Evolutionary conservation across 2,329 filamentous ascomycete genomes (phyloP).

Genomic region (Myriosclerotinia duriaeana): DNA sequence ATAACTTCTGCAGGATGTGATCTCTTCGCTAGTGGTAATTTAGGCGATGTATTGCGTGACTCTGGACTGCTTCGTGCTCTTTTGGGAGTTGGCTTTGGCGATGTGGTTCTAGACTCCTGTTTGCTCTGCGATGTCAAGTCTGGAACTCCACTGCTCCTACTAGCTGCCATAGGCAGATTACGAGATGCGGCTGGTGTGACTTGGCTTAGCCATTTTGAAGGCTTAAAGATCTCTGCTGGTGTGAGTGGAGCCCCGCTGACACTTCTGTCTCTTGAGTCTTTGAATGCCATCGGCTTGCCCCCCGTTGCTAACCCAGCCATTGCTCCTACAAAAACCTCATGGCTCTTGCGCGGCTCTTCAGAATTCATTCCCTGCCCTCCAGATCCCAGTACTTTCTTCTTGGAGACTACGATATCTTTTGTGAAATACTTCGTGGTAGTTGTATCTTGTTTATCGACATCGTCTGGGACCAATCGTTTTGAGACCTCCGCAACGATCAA

Average conservation of each 20-base stretch:
- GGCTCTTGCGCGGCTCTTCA: not conserved
- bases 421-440: not conserved
- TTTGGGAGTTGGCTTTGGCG: not conserved
- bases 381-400: not conserved
- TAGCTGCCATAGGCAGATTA: not conserved
- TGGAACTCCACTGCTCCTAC: no score
- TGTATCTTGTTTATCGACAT: not conserved
- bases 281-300: not conserved
- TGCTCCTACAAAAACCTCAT: not conserved
- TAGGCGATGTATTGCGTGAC: not conserved
- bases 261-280: not conserved
- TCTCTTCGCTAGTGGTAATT: not conserved
- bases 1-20: conserved; percentile 3
- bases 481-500: not conserved
- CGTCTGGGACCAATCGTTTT: not conserved
- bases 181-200: not conserved
- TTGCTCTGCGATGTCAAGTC: not conserved
- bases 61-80: not conserved
- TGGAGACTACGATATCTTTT: not conserved
- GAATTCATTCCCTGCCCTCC: no score
- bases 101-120: no score
- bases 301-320: not conserved
- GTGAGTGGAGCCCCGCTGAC: not conserved
- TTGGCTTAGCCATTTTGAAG: not conserved
- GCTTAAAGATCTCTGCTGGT: not conserved